phyloP scores from a whole-genome alignment of 2,329 filamentous ascomycete genomes.

The Penicillium nordicum region DNA sequence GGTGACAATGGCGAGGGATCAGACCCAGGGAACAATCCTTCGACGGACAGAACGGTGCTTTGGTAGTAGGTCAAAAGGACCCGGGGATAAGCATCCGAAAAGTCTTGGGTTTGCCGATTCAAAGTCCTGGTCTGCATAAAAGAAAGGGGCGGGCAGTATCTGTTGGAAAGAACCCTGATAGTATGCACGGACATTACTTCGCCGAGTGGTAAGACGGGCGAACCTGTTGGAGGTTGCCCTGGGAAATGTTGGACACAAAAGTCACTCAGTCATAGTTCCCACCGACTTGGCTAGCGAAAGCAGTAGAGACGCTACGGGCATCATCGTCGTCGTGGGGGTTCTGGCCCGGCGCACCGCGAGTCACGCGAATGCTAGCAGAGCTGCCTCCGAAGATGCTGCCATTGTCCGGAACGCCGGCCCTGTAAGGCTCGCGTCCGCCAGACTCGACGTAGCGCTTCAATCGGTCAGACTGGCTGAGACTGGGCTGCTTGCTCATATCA shows the following conservation, averaged over 20 bases:
- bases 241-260: conserved; percentile 4
- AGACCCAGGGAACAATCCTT: conserved; percentile 10
- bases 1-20: conserved; percentile 8
- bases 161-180: conserved; percentile 17
- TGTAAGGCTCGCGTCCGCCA: conserved; percentile 62
- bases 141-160: conserved; percentile 21
- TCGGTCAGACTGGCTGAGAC: conserved; percentile 79
- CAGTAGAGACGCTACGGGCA: conserved; percentile 91
- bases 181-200: conserved; percentile 18
- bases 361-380: conserved; percentile 49
- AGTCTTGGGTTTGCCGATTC: conserved; percentile 12
- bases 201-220: conserved; percentile 11
- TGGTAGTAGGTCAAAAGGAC: conserved; percentile 6
- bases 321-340: conserved; percentile 70
- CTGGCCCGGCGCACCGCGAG: conserved; percentile 42
- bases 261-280: conserved; percentile 58
- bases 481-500: conserved; percentile 67
- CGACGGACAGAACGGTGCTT: conserved; percentile 9
- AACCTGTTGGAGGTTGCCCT: conserved; percentile 18
- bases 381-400: conserved; percentile 66
- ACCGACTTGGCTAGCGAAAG: conserved; percentile 92
- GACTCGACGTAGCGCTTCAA: conserved; percentile 93
- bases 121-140: conserved; percentile 15
- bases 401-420: conserved; percentile 50
- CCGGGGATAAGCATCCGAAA: conserved; percentile 8